phyloP scores from a whole-genome alignment of 805 yeast genomes.

The Pichia sporocuriosa region DNA sequence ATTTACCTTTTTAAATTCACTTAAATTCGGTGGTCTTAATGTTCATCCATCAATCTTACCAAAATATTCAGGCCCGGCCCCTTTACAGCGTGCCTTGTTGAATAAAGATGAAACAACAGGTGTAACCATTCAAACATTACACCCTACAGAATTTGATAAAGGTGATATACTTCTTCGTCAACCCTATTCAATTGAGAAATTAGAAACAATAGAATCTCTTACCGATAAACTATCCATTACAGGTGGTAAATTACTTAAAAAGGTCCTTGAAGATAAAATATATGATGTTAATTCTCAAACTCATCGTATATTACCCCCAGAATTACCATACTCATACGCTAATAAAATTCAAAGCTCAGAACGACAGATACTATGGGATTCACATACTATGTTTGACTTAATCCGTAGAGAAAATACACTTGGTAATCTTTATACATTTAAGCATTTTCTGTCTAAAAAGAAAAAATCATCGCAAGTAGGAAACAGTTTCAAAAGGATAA shows the following conservation, averaged over 20 bases:
- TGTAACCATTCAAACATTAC: constrained; percentile 82
- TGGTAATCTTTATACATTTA: constrained; percentile 49
- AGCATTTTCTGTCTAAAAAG: constrained; percentile 27
- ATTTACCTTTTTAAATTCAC: constrained; percentile 37
- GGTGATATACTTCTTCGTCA: constrained; percentile 68
- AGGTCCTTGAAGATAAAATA: constrained; percentile 34
- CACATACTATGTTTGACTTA: constrained; percentile 23
- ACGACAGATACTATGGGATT: constrained; percentile 43
- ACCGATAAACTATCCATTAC: constrained; percentile 44
- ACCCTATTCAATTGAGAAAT: constrained; percentile 30
- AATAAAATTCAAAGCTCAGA: constrained; percentile 42
- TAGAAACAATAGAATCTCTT: constrained; percentile 42
- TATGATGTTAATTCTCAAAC: constrained; percentile 18
- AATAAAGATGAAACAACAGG: constrained; percentile 63
- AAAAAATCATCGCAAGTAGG: constrained; percentile 8
- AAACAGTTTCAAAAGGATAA: constrained; percentile 34
- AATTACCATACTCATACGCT: constrained; percentile 45
- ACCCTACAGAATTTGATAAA: constrained; percentile 77
- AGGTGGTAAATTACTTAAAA: constrained; percentile 55
- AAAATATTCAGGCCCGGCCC: constrained; percentile 78
- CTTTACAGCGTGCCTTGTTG: constrained; percentile 72
- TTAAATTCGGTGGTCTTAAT: constrained; percentile 67
- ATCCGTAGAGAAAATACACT: constrained; percentile 41
- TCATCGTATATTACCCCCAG: constrained; percentile 18
- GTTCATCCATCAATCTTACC: constrained; percentile 93